phyloP scores from a whole-genome alignment of 768 basidiomycete genomes.

The Boletus vinaceobasis region DNA sequence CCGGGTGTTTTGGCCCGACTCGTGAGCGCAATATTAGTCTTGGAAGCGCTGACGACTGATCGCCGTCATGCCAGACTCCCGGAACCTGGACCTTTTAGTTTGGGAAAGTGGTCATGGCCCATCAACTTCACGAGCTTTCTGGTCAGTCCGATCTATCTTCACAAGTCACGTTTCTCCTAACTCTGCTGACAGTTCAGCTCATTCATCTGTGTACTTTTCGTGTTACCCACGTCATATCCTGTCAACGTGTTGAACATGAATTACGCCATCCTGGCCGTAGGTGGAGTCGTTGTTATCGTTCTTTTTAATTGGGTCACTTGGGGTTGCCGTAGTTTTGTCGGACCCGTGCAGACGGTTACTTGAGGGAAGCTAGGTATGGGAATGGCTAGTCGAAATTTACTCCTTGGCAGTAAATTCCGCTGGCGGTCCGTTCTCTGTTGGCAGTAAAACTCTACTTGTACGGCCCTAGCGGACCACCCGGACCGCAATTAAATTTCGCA shows the following conservation, averaged over 20 bases:
- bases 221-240: conserved; percentile 53
- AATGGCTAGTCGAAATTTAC: too few relatives aligned
- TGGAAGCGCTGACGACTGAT: neutral
- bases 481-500: too few relatives aligned
- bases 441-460: too few relatives aligned
- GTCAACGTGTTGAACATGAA: conserved; percentile 54
- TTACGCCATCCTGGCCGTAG: conserved; percentile 53
- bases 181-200: conserved; percentile 39
- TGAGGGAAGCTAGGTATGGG: neutral
- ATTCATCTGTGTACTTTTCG: conserved; percentile 54
- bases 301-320: conserved; percentile 44
- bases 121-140: conserved; percentile 48
- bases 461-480: too few relatives aligned
- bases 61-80: conserved; percentile 36
- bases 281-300: conserved; percentile 45
- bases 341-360: conserved; percentile 40
- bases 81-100: conserved; percentile 47
- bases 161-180: neutral
- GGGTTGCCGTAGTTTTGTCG: conserved; percentile 44
- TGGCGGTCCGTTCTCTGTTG: too few relatives aligned
- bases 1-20: conserved; percentile 53
- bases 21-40: conserved; percentile 30
- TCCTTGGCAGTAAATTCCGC: too few relatives aligned
- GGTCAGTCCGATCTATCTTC: conserved; percentile 27
- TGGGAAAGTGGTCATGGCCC: conserved; percentile 51